Conservation (phyloP, 495 filamentous ascomycete species). For the Chaetomium cochliodes region DNA sequence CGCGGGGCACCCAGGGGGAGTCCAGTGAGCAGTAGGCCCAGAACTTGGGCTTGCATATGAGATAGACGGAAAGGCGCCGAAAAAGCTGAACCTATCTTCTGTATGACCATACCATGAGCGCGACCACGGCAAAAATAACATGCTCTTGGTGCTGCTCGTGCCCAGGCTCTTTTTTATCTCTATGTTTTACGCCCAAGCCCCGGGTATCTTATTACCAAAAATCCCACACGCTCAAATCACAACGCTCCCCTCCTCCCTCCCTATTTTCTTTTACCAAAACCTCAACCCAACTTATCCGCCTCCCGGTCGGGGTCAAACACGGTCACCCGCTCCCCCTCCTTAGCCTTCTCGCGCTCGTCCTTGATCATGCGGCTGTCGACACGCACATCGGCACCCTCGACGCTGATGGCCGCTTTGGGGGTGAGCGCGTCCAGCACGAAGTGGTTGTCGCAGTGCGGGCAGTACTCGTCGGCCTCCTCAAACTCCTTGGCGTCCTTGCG, state of each 20-base stretch:
- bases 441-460: conserved; percentile 99
- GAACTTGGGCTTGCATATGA: conserved; percentile 2
- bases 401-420: conserved; percentile 72
- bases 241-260: conserved; percentile 6
- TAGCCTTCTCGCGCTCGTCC: conserved; percentile 75
- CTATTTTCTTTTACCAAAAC: background rate
- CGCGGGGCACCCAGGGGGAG: conserved; percentile 56
- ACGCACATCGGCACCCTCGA: conserved; percentile 88
- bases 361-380: conserved; percentile 87
- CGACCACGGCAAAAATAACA: conserved; percentile 1
- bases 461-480: conserved; percentile 98
- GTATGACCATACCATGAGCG: conserved; percentile 18
- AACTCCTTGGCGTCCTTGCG: conserved; percentile 88
- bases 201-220: conserved; percentile 9
- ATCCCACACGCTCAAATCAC: conserved; percentile 9
- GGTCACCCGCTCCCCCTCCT: conserved; percentile 44
- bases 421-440: conserved; percentile 86
- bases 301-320: conserved; percentile 73
- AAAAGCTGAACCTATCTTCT: conserved; percentile 7
- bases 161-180: background rate
- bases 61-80: conserved; percentile 4
- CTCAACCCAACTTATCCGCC: conserved; percentile 72
- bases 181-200: background rate
- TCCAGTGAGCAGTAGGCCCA: conserved; percentile 31
- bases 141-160: background rate